Evolutionary conservation across 164 flowering plant genomes (phyloP).

Genomic region (Chimonanthus salicifolius): DNA sequence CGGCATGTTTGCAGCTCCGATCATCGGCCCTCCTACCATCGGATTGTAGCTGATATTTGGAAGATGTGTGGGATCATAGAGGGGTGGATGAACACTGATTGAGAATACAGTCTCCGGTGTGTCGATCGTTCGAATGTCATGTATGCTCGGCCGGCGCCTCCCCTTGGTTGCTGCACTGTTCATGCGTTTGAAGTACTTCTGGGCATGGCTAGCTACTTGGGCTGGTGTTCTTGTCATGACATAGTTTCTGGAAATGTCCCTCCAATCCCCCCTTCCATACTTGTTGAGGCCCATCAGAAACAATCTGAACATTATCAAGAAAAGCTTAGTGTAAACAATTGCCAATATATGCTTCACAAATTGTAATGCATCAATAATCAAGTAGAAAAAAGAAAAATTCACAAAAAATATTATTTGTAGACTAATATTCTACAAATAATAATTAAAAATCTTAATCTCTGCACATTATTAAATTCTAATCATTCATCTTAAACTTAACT

Average conservation of each 20-base stretch:
- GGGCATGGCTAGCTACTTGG: constrained; percentile 31
- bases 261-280: constrained; percentile 27
- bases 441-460: too few relatives aligned
- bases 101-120: too few relatives aligned
- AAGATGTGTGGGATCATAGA: not conserved
- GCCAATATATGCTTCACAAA: not conserved
- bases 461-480: too few relatives aligned
- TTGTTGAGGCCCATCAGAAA: constrained; percentile 18
- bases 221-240: constrained; percentile 20
- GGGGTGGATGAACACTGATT: not conserved
- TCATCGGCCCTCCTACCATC: not conserved
- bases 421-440: too few relatives aligned
- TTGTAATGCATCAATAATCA: too few relatives aligned
- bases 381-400: too few relatives aligned
- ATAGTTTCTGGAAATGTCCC: constrained; percentile 18
- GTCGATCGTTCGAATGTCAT: constrained; percentile 2
- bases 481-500: too few relatives aligned
- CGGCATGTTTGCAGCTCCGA: not conserved
- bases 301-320: constrained; percentile 9
- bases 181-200: constrained; percentile 16
- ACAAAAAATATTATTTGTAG: too few relatives aligned
- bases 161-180: not conserved
- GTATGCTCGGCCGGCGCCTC: constrained; percentile 10
- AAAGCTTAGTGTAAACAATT: not conserved
- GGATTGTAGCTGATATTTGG: not conserved